Percentiles rank a stretch among this genome's conserved stretches.
Evolutionary conservation across 2,329 filamentous ascomycete genomes (phyloP).

Genomic region (Alternaria solani): DNA sequence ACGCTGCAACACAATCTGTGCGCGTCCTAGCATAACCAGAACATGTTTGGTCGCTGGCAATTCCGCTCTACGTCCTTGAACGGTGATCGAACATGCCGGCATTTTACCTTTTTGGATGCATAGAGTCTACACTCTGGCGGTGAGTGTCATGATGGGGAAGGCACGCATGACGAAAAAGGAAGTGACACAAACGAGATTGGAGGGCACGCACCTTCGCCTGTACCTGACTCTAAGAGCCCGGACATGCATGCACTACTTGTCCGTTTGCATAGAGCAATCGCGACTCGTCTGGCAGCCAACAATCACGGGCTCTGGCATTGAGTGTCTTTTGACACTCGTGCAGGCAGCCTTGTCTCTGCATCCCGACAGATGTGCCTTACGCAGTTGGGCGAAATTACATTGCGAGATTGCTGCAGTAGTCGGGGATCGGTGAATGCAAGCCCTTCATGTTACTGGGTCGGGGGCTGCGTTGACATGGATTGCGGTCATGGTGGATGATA

Average conservation of each 20-base stretch:
- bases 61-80: neutral
- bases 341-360: slow-evolving; percentile 2
- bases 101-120: neutral
- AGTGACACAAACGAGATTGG: slow-evolving; percentile 29
- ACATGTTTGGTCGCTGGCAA: neutral
- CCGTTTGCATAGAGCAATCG: slow-evolving; percentile 20
- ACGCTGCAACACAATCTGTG: neutral
- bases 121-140: neutral
- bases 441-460: slow-evolving; percentile 34
- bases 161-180: slow-evolving; percentile 20
- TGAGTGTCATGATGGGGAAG: slow-evolving; percentile 7
- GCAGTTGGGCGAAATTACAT: slow-evolving; percentile 30
- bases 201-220: slow-evolving; percentile 40
- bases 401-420: slow-evolving; percentile 30
- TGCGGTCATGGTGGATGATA: slow-evolving; percentile 43
- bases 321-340: neutral
- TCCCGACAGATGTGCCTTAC: slow-evolving; percentile 12
- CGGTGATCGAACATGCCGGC: neutral
- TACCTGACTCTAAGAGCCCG: slow-evolving; percentile 20
- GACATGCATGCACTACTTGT: slow-evolving; percentile 13
- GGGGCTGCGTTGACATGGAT: slow-evolving; percentile 39
- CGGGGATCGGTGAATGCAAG: slow-evolving; percentile 35
- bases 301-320: slow-evolving; percentile 27
- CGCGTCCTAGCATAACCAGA: neutral
- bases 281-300: slow-evolving; percentile 14